Base-by-base conservation (phyloP, 1,139 yeast species). In the Yamadazyma siamensis region DNA sequence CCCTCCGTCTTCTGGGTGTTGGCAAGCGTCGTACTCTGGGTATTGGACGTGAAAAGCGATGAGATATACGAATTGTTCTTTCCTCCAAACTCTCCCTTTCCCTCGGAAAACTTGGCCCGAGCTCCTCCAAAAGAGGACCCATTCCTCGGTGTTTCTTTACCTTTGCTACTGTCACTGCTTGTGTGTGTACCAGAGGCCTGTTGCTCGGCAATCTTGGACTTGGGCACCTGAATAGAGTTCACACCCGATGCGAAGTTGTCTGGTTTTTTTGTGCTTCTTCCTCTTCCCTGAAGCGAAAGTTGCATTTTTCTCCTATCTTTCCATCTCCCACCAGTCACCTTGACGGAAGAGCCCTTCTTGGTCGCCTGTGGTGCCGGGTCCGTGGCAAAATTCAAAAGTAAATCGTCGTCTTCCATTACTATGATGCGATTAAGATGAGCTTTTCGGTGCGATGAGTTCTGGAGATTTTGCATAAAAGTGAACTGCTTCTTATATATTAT, bases 41-140 rank as follows among this genome's bases (percentile, higher is more conserved):
- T 70, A 41, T 80, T 84, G 1, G 94, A 77, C 0, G 95, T 83
- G 64, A 89, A 89, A 31, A 89, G 64, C 1, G 96, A 88, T 0
- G 96, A 85, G 2, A 89, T 89, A 49, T 80, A 78, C 2, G 84
- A 69, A 36, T 73, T 71, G 39, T 66, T 64, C 35, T 65, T 64
- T 4, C 77, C 77, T 6, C 77, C 77, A 36, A 48, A 50, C 41
- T 68, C 74, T 6, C 78, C 78, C 23, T 59, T 56, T 2, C 62
- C 46, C 47, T 71, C 77, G 3, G 60, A 42, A 25, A 33, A 35
- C 36, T 60, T 59, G n/a, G n/a, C n/a, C n/a, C n/a, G n/a, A n/a
- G 26, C 51, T 45, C 40, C 43, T 25, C 26, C 39, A 38, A 11
- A 21, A 13, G 7, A 11, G 23, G n/a, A n/a, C 5, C 28, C 23